Evolutionary conservation across 1,139 yeast species (phyloP), one percentile per base, ranked within the genome.

Genomic region (Suhomyces choctaworum): DNA sequence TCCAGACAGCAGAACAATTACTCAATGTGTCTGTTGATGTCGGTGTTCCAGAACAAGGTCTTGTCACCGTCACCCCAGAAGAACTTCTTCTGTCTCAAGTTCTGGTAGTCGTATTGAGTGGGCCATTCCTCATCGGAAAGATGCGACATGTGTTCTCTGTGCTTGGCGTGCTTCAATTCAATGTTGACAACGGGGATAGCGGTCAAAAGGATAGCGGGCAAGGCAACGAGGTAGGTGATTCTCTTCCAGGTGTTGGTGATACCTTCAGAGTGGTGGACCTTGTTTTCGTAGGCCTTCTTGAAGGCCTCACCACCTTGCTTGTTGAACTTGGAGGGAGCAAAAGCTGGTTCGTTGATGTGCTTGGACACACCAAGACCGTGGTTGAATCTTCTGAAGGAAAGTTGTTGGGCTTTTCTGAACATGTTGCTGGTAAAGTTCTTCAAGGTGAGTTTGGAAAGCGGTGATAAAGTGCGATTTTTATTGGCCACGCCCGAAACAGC

Each of bases 61-160:
- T 87, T 82, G 76, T 89, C 96, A 61, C 98, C 97, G 62, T 92
- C 90, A 60, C 97, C 97, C 97, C 97, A 92, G 82, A 88, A 90
- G 78, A 78, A 85, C 62, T 85, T 83, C 66, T 80, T 82, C 58
- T 64, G 64, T 79, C 97, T 86, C 55, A 88, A 66, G 76, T 92
- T 90, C 74, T 83, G 90, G 78, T 80, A 92, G 49, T 82, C 92
- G 72, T 86, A 87, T 67, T 84, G 94, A 45, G 66, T 71, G 55
- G 96, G 97, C 89, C 95, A 85, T 63, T 89, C 95, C 51, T 83
- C 94, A 62, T 89, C 97, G 27, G 82, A 59, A 43, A 87, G 72
- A 56, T 85, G 87, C 50, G 73, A 74, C 56, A 76, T 66, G 69
- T 90, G 97, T 60, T 76, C 77, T 69, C 96, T 79, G 76, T 90